Base-by-base conservation (phyloP, 2,329 filamentous ascomycete genomes). In the Pyrenochaeta sp. region DNA sequence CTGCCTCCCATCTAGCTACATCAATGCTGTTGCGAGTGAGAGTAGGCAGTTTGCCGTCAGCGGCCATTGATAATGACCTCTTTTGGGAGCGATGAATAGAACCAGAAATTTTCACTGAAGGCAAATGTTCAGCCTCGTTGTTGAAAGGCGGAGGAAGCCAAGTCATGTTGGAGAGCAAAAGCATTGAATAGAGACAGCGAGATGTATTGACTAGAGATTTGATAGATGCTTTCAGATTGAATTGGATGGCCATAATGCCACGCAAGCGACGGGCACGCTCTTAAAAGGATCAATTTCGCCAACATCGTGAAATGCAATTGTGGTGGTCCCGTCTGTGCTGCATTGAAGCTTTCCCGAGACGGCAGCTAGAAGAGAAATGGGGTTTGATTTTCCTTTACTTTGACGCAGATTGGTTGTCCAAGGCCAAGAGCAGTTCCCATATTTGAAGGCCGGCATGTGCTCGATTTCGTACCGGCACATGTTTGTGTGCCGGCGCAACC, bases 91-190 rank as follows among this genome's bases (percentile, higher is more conserved):
- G 19, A 19, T 19, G 19, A 19, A 19, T 19, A 19, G 19, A 19
- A 1, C 19, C 19, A 19, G 19, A 19, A 19, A 19, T 19, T 19
- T 1, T 19, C 19, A 19, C 19, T 19, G 19, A 30, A 30, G 28
- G 28, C 6, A 30, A 30, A 30, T 30, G 6, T 6, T 30, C 22
- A 8, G 22, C n/a, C 15, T 42, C 39, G 39, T 42, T 24, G 2
- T 19, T 42, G n/a, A 42, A 9, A 22, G 4, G 7, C 39, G 3
- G 7, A 5, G 22, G 5, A 27, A 79, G 72, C 73, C 79, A n/a
- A 75, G 67, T 55, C 78, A 81, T 1, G 50, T 63, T 2, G 59
- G 63, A 27, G 39, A 42, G 39, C 22, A 22, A 13, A 39, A 39
- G 10, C 54, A 22, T 54, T 39, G 0, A 49, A 49, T 39, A 56